Evolutionary conservation across 1,139 yeast species (phyloP).

Genomic region (Pichia sp.): DNA sequence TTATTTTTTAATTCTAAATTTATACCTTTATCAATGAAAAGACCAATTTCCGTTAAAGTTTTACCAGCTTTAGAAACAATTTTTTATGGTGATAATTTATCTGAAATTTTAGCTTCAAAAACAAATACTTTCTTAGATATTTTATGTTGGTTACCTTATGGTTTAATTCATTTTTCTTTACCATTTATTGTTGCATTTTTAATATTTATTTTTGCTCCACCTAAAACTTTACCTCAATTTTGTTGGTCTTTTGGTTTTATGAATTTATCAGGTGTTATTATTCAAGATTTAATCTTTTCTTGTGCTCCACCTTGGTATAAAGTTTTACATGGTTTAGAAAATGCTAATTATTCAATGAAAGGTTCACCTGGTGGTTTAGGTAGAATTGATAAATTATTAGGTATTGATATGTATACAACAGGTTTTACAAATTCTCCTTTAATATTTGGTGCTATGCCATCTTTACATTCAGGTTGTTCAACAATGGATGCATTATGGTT

Average conservation of each 20-base stretch:
- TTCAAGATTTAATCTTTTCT: conserved; percentile 71
- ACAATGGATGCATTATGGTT: conserved; percentile 89
- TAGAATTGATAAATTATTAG: conserved; percentile 75
- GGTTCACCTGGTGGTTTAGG: conserved; percentile 97
- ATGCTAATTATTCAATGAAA: conserved; percentile 86
- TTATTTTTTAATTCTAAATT: conserved; percentile 74
- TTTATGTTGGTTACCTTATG: conserved; percentile 94
- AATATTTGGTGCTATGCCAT: conserved; percentile 97
- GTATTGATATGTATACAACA: conserved; percentile 80
- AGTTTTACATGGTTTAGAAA: conserved; percentile 72
- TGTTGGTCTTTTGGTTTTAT: conserved; percentile 97
- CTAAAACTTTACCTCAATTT: conserved; percentile 76
- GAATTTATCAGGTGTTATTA: conserved; percentile 79
- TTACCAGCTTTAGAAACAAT: conserved; percentile 93
- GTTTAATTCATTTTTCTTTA: conserved; percentile 78
- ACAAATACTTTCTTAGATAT: conserved; percentile 67
- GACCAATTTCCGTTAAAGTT: conserved; percentile 83
- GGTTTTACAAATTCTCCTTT: conserved; percentile 85
- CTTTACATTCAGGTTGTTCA: conserved; percentile 85
- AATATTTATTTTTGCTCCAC: conserved; percentile 86
- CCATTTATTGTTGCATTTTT: conserved; percentile 84
- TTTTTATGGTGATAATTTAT: conserved; percentile 86
- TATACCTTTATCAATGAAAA: conserved; percentile 73
- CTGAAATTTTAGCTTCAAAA: conserved; percentile 75
- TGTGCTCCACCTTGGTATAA: conserved; percentile 99